Evolutionary conservation across 768 basidiomycete species (phyloP).

Genomic region (Piloderma croceum): DNA sequence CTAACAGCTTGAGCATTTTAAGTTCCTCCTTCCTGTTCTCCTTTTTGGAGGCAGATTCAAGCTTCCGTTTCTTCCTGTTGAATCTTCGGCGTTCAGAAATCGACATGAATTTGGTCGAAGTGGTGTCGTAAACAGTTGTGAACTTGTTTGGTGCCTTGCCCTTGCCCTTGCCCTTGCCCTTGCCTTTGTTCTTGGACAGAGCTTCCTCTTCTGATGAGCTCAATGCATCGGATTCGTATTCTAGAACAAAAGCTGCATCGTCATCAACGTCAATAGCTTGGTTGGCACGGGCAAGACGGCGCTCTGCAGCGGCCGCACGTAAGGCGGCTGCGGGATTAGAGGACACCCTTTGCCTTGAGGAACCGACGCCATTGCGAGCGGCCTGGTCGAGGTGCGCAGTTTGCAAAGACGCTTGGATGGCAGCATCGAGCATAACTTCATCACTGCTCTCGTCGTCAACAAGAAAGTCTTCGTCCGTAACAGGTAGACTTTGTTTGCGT

Average conservation of each 20-base stretch:
- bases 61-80: slow-evolving; percentile 23
- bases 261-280: slow-evolving; percentile 30
- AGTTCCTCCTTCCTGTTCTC: slow-evolving; percentile 43
- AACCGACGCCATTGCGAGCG: slow-evolving; percentile 27
- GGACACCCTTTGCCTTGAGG: slow-evolving; percentile 19
- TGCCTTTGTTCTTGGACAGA: slow-evolving; percentile 6
- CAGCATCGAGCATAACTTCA: slow-evolving; percentile 53
- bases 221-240: slow-evolving; percentile 16
- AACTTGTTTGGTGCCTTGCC: slow-evolving; percentile 17
- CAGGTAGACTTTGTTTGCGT: slow-evolving; percentile 4
- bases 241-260: slow-evolving; percentile 17
- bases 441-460: slow-evolving; percentile 22
- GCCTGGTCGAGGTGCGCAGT: slow-evolving; percentile 27
- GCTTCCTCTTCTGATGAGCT: slow-evolving; percentile 22
- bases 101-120: slow-evolving; percentile 17
- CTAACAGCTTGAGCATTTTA: slow-evolving; percentile 49
- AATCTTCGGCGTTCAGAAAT: slow-evolving; percentile 11
- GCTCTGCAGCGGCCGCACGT: slow-evolving; percentile 52
- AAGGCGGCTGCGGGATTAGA: slow-evolving; percentile 36
- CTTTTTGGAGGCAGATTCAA: slow-evolving; percentile 18
- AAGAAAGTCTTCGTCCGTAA: slow-evolving; percentile 17
- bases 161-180: slow-evolving; percentile 24
- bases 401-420: slow-evolving; percentile 48
- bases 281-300: slow-evolving; percentile 35
- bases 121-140: slow-evolving; percentile 2